Conservation (phyloP, 345 rosid genomes). For the Sapria himalayana region DNA sequence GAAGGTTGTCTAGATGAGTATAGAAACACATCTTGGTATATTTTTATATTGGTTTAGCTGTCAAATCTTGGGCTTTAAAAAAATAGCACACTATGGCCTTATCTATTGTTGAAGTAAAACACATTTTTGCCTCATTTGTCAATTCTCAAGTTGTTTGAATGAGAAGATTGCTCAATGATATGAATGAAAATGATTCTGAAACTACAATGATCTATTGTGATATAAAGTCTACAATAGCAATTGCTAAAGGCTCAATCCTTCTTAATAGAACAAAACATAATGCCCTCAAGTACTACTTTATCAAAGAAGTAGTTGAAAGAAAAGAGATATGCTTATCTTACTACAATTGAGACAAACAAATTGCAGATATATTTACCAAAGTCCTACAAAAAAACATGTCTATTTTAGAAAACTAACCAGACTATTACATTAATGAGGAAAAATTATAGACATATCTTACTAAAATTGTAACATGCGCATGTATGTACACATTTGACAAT, state of each 20-base stretch:
- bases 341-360: neutral
- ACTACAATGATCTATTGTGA: neutral
- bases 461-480: too few relatives aligned
- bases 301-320: constrained; percentile 1
- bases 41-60: too few relatives aligned
- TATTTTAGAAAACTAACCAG: too few relatives aligned
- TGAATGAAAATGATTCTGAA: neutral
- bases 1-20: too few relatives aligned
- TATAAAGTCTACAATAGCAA: neutral
- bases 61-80: neutral
- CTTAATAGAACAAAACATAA: neutral
- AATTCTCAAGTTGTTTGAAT: neutral
- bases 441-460: too few relatives aligned
- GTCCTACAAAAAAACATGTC: neutral
- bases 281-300: neutral
- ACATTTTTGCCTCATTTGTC: too few relatives aligned
- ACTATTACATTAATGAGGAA: too few relatives aligned
- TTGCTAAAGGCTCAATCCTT: neutral
- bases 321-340: neutral
- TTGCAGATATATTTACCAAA: neutral
- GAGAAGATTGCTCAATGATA: neutral
- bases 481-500: too few relatives aligned
- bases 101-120: neutral
- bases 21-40: too few relatives aligned
- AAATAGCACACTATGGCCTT: neutral